Percentiles rank a stretch among this genome's conserved stretches.
These are phyloP conservation scores for Erodium moschatum DNA, from an alignment of 441 rosid species.

Conservation along the genomic window DNA sequence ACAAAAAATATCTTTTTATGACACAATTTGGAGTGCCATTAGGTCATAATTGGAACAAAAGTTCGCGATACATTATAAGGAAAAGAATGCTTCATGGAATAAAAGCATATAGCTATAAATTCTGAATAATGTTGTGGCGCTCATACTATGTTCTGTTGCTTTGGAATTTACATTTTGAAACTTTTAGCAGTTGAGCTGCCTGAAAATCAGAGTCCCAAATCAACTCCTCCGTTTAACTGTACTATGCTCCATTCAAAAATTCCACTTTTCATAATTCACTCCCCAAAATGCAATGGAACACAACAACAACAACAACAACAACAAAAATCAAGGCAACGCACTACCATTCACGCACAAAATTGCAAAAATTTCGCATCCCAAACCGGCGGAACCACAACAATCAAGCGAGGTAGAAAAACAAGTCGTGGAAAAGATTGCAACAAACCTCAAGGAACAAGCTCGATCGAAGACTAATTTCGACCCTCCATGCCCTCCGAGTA, in stretches of 20 bases:
- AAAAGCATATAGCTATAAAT: not conserved
- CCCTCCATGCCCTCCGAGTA: constrained; percentile 1
- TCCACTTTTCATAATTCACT: not conserved
- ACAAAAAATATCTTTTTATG: not conserved
- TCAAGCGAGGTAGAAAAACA: not conserved
- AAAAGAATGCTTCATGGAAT: not conserved
- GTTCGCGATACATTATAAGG: not conserved
- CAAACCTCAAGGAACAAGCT: constrained; percentile 1
- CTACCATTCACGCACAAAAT: not conserved
- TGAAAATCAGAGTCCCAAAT: constrained; percentile 1
- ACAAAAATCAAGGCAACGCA: not conserved
- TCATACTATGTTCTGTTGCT: not conserved
- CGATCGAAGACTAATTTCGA: constrained; percentile 1
- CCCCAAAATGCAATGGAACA: not conserved
- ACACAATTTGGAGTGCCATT: not conserved
- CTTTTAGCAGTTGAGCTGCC: not conserved
- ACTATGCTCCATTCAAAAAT: constrained; percentile 6
- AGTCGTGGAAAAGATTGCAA: not conserved
- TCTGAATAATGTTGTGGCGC: not conserved
- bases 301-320: not conserved
- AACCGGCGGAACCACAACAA: not conserved
- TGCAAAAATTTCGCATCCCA: not conserved
- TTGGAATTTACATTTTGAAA: not conserved
- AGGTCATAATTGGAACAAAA: not conserved
- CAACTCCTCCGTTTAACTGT: not conserved